These are phyloP conservation scores for Neurospora crassa DNA, from an alignment of 2,329 filamentous ascomycete species.

Conservation along the genomic window DNA sequence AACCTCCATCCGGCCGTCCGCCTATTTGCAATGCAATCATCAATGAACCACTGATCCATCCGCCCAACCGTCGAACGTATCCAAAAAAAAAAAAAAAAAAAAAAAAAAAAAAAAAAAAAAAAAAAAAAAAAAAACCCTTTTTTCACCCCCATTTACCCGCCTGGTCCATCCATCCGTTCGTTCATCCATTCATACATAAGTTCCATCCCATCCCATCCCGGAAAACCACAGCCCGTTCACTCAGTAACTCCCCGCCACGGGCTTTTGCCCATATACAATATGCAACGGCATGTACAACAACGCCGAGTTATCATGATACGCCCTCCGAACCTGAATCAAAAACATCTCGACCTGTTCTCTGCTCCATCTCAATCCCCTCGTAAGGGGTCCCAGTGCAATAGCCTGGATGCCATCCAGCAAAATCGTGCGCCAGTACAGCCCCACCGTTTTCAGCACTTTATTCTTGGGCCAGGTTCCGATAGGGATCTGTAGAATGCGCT, in stretches of 20 bases:
- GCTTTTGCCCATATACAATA: conserved; percentile 45
- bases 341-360: conserved; percentile 27
- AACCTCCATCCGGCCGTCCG: background rate
- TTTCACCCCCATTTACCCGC: background rate
- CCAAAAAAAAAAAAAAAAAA: too few species aligned
- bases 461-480: conserved; percentile 38
- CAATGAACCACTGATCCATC: background rate
- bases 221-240: background rate
- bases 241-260: conserved; percentile 16
- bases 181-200: background rate
- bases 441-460: conserved; percentile 30
- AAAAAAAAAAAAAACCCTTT: background rate
- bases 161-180: background rate
- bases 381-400: conserved; percentile 31
- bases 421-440: conserved; percentile 34
- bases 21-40: background rate
- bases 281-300: conserved; percentile 47
- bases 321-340: conserved; percentile 24
- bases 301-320: conserved; percentile 25
- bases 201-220: background rate
- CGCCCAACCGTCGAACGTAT: background rate
- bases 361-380: conserved; percentile 26
- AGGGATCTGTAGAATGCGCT: conserved; percentile 34
- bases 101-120: too few species aligned
- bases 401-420: conserved; percentile 32